Conservation (phyloP, 148 eudicot species). For the Suaeda aralocaspica region DNA sequence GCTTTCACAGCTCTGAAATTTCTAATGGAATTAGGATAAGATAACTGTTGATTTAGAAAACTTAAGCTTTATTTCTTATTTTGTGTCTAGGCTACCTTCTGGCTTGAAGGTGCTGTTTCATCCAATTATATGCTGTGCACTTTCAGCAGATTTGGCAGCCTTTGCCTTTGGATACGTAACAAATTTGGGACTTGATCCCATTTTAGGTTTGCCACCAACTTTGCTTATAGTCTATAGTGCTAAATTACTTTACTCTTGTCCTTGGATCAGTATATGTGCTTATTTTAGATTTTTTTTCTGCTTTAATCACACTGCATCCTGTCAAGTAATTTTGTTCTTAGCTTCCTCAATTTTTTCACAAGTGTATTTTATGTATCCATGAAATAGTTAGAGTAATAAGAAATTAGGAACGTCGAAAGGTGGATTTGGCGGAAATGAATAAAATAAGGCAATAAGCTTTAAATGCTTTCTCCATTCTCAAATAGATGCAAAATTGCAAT, state of each 20-base stretch:
- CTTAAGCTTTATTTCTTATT: neutral
- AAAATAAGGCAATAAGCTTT: neutral
- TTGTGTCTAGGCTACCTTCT: slow-evolving; percentile 63
- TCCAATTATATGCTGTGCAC: slow-evolving; percentile 90
- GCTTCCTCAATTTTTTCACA: neutral
- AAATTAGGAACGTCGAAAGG: neutral
- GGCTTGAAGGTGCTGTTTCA: slow-evolving; percentile 70
- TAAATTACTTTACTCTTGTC: neutral
- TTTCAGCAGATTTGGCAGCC: slow-evolving; percentile 90
- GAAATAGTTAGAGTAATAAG: neutral
- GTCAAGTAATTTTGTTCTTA: neutral
- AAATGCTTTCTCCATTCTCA: too few relatives aligned
- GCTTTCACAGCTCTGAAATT: neutral
- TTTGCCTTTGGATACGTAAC: slow-evolving; percentile 75
- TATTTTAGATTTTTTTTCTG: neutral
- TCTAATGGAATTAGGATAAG: neutral
- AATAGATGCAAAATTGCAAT: too few relatives aligned
- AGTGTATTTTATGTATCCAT: neutral
- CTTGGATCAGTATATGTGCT: neutral
- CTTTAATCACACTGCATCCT: neutral
- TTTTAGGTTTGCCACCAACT: slow-evolving; percentile 62
- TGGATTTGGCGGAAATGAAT: neutral
- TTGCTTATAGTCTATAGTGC: neutral
- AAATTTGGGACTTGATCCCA: slow-evolving; percentile 64
- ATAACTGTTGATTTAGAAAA: neutral